Base-by-base conservation (phyloP, 225 moss, liverwort and hornwort genomes). In the Asterella californica region DNA sequence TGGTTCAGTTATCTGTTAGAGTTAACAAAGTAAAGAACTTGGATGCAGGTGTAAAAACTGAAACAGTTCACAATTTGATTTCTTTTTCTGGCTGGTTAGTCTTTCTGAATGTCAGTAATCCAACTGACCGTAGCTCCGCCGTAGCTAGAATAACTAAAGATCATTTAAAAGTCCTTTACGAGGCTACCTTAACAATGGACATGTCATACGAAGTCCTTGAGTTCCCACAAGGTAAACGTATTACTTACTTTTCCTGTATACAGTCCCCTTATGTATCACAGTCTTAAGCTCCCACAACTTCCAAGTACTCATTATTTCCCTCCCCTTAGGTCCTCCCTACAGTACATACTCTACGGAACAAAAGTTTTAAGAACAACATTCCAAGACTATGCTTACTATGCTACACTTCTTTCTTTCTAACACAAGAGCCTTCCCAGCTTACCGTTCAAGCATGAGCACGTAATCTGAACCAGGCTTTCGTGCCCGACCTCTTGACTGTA, bases 401-500 rank as follows among this genome's bases (percentile, higher is more conserved):
- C 65, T 65, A 65, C 6, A 5, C 32, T 4, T 69, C 15, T 14
- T 69, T 69, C 32, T 18, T 37, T 21, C 22, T 42, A 69, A 19
- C 29, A 21, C 33, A 38, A 15, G 32, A 9, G 15, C 37, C 24
- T 18, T 48, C 12, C n/a, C 52, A 30, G n/a, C 32, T 74, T 76
- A 93, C 97, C 93, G 89, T 84, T 99, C 99, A 60, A 99, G 95
- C 99, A 99, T 99, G 79, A 99, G 83, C 80, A 99, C 93, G 82
- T 99, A 99, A 83, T 95, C 95, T 82, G 99, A 99, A 60, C 99
- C 99, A 80, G 99, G 99, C 83, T 99, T 99, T 59, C 99, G 93
- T 60, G 99, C 99, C 81, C 99, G 99, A 81, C 99, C 99, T 88
- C 99, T 88, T 83, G 93, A 93, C 85, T 99, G 99, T 79, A 99